A percentile compares a stretch with the other conserved stretches of the same genome.
Evolutionary conservation across 192 early-diverging fungal genomes (phyloP).

Genomic region (Lunasporangiospora selenospora): DNA sequence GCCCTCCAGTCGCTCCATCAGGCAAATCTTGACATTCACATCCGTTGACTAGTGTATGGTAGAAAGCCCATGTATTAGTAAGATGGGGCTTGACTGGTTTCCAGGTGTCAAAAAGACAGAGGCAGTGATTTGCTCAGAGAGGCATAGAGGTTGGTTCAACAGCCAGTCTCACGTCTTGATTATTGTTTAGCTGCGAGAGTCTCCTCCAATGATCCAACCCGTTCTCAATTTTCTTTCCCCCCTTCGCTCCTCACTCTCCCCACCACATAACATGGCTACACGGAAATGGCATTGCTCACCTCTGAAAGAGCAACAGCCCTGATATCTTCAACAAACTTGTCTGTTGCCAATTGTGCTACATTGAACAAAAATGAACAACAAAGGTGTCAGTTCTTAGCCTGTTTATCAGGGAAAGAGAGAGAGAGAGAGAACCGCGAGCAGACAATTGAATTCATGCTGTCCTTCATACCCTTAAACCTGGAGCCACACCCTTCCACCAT

Average conservation of each 20-base stretch:
- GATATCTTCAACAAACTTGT: slow-evolving; percentile 46
- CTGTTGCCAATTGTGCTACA: slow-evolving; percentile 40
- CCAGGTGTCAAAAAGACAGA: too few relatives aligned
- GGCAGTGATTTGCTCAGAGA: too few relatives aligned
- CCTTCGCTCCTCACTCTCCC: too few relatives aligned
- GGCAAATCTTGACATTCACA: slow-evolving; percentile 42
- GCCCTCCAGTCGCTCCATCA: slow-evolving; percentile 41
- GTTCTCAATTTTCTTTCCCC: too few relatives aligned
- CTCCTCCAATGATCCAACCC: too few relatives aligned
- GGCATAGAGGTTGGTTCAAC: too few relatives aligned
- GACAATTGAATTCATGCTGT: too few relatives aligned
- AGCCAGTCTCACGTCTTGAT: too few relatives aligned
- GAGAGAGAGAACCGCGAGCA: neutral
- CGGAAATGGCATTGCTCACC: slow-evolving; percentile 7
- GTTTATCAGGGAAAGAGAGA: neutral
- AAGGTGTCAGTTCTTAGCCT: neutral
- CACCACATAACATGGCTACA: neutral
- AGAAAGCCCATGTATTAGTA: too few relatives aligned
- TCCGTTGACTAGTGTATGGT: slow-evolving; percentile 45
- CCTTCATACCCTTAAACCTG: slow-evolving; percentile 35
- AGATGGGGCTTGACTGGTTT: too few relatives aligned
- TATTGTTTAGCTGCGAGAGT: too few relatives aligned
- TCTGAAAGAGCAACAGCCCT: slow-evolving; percentile 37
- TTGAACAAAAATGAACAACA: neutral
- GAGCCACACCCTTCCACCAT: slow-evolving; percentile 47